A percentile compares a stretch with the other conserved stretches of the same genome.
Conservation (phyloP, 495 filamentous ascomycete genomes). For the Penicillium coprophilum region DNA sequence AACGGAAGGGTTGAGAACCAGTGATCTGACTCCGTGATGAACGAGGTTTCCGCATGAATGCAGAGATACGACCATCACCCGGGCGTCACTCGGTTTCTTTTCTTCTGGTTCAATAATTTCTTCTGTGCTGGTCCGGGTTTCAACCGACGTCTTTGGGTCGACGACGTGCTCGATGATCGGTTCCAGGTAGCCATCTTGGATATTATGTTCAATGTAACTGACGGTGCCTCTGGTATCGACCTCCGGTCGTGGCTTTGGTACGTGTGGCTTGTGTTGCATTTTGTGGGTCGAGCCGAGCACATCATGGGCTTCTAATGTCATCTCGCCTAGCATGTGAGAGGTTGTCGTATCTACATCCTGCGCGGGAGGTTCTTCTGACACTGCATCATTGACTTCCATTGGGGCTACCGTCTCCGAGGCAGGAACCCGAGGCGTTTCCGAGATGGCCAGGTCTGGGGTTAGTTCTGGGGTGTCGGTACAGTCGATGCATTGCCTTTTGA, state of each 20-base stretch:
- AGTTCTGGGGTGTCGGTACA: constrained; percentile 33
- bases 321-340: constrained; percentile 41
- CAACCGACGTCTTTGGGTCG: constrained; percentile 15
- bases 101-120: constrained; percentile 10
- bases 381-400: constrained; percentile 22
- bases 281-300: constrained; percentile 16
- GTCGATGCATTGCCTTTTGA: constrained; percentile 59
- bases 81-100: constrained; percentile 30
- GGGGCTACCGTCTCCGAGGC: not conserved
- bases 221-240: constrained; percentile 40
- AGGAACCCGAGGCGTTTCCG: constrained; percentile 29
- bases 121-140: constrained; percentile 12
- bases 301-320: constrained; percentile 38
- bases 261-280: not conserved
- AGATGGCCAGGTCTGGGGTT: constrained; percentile 25
- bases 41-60: constrained; percentile 96
- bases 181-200: constrained; percentile 68
- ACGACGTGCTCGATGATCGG: constrained; percentile 74
- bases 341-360: constrained; percentile 34
- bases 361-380: constrained; percentile 38
- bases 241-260: constrained; percentile 8
- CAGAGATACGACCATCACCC: constrained; percentile 85
- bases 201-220: constrained; percentile 56
- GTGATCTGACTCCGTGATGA: constrained; percentile 88
- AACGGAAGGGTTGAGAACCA: constrained; percentile 78